Conservation (phyloP, 148 eudicot genomes). For the Fagopyrum homotropicum region DNA sequence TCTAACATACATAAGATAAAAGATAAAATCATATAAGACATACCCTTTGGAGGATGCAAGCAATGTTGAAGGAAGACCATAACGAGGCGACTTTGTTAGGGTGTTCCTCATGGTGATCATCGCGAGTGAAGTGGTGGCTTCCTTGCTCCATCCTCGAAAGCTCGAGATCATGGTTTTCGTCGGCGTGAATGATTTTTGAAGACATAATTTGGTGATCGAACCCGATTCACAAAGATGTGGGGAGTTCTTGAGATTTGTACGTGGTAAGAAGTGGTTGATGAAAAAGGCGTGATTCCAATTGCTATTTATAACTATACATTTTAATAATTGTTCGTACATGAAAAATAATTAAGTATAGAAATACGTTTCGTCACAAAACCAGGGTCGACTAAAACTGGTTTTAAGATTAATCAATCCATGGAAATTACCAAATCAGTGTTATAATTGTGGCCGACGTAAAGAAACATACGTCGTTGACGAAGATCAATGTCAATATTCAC, state of each 20-base stretch:
- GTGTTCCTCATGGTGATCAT: not conserved
- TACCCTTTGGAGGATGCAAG: conserved; percentile 9
- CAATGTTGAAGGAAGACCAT: not conserved
- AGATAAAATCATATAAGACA: no score
- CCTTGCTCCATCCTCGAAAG: conserved; percentile 27
- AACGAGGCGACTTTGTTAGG: not conserved
- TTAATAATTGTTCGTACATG: not conserved
- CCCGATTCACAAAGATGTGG: not conserved
- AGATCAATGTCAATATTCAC: no score
- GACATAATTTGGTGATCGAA: conserved; percentile 17
- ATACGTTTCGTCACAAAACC: not conserved
- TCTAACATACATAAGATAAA: no score
- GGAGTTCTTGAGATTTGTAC: not conserved
- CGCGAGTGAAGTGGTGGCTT: conserved; percentile 3
- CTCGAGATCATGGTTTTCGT: conserved; percentile 6
- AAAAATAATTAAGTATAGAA: not conserved
- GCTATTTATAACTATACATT: not conserved
- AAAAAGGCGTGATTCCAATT: not conserved
- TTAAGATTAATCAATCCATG: not conserved
- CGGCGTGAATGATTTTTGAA: conserved; percentile 27
- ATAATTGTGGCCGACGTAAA: no score
- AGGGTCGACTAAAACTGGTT: not conserved
- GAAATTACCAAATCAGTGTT: not conserved
- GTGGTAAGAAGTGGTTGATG: not conserved
- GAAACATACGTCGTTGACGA: no score